Base-by-base conservation (phyloP, 148 eudicot species). In the Vaccinium corymbosum region DNA sequence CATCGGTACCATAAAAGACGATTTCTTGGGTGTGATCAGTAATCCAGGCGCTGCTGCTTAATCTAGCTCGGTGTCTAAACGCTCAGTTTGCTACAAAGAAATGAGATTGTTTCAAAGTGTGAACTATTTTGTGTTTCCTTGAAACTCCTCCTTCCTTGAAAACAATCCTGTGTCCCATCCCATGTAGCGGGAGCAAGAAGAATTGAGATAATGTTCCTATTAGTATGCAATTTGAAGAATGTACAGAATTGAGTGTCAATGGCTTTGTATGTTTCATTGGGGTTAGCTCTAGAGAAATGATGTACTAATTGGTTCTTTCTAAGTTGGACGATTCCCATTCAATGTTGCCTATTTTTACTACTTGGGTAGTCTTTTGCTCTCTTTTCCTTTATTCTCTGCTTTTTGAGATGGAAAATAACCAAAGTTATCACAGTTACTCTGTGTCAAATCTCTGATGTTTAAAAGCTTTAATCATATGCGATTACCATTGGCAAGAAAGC, bases 1-100 rank as follows among this genome's bases (percentile, higher is more conserved):
- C 88, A 93, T 95, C 81, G 98, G 98, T 66, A 95, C 98, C 76
- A 95, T 95, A 19, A 95, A 94, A 82, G 98, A 94, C 48, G 98
- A 94, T 81, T 94, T 94, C 86, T 84, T 95, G 89, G 98, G 98
- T 11, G 98, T 94, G 78, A 92, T 93, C 48, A 94, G 95, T 85
- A 95, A 93, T 82, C 96, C 94, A 10, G 92, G 91, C 11, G 83
- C 92, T 52, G 81, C 89, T 84, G 80, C 89, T 0, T 93, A 85
- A 27, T 66, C 15, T 55, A 55, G 16, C 57, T 55, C 4, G 57
- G 57, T 3, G 17, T 55, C 57, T 12, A 66, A 66, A 35, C 13
- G 4, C 79, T n/a, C 55, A 76, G 46, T 48, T 49, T 48, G 55
- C 13, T 74, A 19, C 25, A 19, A 2, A 19, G 78, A 20, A 38